Evolutionary conservation across 768 basidiomycete species (phyloP), one percentile per base, ranked within the genome.

Genomic region (Dictyophora rubrovolvata): DNA sequence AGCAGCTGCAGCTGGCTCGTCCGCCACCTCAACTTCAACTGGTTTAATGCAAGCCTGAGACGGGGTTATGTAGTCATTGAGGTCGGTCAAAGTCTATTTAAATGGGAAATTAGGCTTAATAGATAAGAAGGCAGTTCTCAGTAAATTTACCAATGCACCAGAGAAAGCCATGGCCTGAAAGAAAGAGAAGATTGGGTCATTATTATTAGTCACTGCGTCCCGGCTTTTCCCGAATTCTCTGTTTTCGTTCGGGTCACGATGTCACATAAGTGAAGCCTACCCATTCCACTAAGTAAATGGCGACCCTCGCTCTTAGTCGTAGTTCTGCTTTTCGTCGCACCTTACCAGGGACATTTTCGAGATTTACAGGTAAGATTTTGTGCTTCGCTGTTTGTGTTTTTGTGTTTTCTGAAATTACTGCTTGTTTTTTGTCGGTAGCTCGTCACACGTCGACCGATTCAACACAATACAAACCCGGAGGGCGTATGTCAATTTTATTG

Each of bases 1-100:
- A 5, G 50, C 50, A 14, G 50, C 50, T 51, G 50, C 50, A 16
- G 16, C 50, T 34, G 50, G 50, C 20, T 22, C 28, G 14, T 51
- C 50, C 50, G 50, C 21, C 28, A 51, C 28, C 50, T 73, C 70
- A 60, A 79, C 75, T 60, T 84, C 77, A 21, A 98, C 92, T 0
- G 96, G 95, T 67, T 97, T 96, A 73, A 98, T 97, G 72, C 96
- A 99, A 18, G 89, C 89, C 73, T 97, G 95, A 1, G 93, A 88
- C 1, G 96, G 96, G 0, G 91, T 88, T 48, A 99, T 90, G 70
- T 93, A 99, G 72, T 98, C 96, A 70, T 97, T 97, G 53, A 98
- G 79, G 72, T 95, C 94, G 18, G 91, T 92, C 51, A 97, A 74
- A 9, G 88, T 93, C 91, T 93, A 61, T 55, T 34, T 34, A 22